phyloP scores from a whole-genome alignment of 345 rosid species.

The Syzygium grande region DNA sequence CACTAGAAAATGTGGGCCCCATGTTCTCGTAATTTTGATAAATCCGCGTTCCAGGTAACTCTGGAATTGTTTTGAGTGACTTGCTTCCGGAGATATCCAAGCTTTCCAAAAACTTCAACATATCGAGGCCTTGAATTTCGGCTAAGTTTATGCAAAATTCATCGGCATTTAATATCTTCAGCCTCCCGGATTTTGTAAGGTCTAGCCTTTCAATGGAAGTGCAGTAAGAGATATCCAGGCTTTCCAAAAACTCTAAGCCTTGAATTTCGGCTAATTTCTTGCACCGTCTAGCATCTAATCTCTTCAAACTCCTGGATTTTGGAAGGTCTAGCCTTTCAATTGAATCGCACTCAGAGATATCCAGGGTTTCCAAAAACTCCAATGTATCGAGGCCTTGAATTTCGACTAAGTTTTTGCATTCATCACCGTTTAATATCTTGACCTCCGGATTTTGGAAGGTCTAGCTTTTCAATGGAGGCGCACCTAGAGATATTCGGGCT shows the following conservation, averaged over 20 bases:
- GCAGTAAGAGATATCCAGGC: neutral
- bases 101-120: neutral
- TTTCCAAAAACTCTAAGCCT: neutral
- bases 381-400: too few species aligned
- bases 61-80: neutral
- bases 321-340: too few species aligned
- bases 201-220: neutral
- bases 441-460: too few species aligned
- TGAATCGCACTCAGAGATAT: too few species aligned
- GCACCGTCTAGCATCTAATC: too few species aligned
- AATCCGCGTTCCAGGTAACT: neutral
- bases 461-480: too few species aligned
- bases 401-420: too few species aligned
- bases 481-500: too few species aligned
- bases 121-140: neutral
- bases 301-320: too few species aligned
- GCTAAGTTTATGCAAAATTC: accelerated
- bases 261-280: neutral
- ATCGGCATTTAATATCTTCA: accelerated
- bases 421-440: too few species aligned
- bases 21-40: accelerated
- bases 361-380: too few species aligned
- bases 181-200: neutral
- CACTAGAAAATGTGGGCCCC: too few species aligned
- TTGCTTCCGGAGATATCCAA: neutral